Percentiles rank a stretch among this genome's conserved stretches.
Conservation (phyloP, 2,329 filamentous ascomycete genomes). For the Aureobasidium mangrovei region DNA sequence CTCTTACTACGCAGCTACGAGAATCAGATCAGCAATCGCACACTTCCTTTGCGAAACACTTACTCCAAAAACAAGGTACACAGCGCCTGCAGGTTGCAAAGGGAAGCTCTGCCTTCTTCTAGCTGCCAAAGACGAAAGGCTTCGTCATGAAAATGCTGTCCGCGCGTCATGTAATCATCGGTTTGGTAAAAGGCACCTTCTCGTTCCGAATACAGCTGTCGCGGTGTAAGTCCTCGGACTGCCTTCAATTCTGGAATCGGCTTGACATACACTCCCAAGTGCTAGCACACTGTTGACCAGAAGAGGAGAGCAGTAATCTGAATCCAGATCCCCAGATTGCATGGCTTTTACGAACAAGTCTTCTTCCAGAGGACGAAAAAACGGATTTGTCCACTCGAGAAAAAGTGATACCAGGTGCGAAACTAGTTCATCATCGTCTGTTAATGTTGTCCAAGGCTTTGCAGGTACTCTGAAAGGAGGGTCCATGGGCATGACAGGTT, state of each 20-base stretch:
- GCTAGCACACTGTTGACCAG: slow-evolving; percentile 29
- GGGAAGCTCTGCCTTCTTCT: slow-evolving; percentile 9
- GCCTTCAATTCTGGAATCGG: neutral
- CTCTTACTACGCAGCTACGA: slow-evolving; percentile 4
- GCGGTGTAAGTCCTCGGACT: neutral
- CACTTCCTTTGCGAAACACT: neutral
- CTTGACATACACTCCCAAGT: slow-evolving; percentile 1
- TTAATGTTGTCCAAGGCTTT: slow-evolving; percentile 25
- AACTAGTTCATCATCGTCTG: slow-evolving; percentile 22
- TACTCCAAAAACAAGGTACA: neutral
- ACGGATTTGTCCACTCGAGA: slow-evolving; percentile 19
- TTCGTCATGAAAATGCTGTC: slow-evolving; percentile 15
- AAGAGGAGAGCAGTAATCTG: slow-evolving; percentile 28
- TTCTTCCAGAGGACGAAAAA: slow-evolving; percentile 27
- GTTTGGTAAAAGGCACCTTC: slow-evolving; percentile 11
- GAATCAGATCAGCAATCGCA: neutral
- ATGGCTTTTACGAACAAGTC: slow-evolving; percentile 30
- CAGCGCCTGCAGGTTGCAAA: neutral
- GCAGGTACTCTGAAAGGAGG: slow-evolving; percentile 22
- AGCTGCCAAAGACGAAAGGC: slow-evolving; percentile 13
- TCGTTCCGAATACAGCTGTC: slow-evolving; percentile 14
- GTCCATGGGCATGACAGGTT: neutral
- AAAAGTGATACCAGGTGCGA: slow-evolving; percentile 26
- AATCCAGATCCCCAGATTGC: slow-evolving; percentile 22
- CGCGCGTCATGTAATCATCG: slow-evolving; percentile 13